phyloP scores from a whole-genome alignment of 2,329 filamentous ascomycete species.

The Aciculosporium take region DNA sequence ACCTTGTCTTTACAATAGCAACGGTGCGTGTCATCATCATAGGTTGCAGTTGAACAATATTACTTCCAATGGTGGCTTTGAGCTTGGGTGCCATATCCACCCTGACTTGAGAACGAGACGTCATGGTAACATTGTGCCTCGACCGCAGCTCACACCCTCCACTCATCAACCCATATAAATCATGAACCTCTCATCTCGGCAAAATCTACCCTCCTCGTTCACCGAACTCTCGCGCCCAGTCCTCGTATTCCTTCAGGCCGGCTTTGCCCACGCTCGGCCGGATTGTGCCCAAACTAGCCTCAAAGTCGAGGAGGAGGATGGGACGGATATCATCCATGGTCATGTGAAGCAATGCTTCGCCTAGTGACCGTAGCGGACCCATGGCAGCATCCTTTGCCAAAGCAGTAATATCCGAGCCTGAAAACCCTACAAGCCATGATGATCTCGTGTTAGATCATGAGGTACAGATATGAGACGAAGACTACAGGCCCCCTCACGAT shows the following conservation, averaged over 20 bases:
- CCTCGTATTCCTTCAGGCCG: constrained; percentile 78
- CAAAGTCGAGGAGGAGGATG: constrained; percentile 71
- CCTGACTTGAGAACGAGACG: too few relatives aligned
- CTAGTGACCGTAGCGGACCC: constrained; percentile 81
- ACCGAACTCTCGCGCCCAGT: constrained; percentile 88
- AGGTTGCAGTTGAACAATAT: background rate
- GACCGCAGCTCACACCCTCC: background rate
- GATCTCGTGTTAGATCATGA: constrained; percentile 6
- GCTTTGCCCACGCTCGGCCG: constrained; percentile 77
- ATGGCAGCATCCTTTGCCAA: constrained; percentile 96
- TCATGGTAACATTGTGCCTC: too few relatives aligned
- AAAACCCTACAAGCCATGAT: constrained; percentile 54
- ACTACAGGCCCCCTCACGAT: background rate
- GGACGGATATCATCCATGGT: constrained; percentile 88
- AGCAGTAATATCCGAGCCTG: constrained; percentile 90
- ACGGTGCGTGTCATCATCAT: background rate
- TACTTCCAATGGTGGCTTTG: background rate
- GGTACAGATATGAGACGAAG: background rate
- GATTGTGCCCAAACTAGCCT: constrained; percentile 70
- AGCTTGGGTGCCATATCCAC: too few relatives aligned
- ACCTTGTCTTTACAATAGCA: background rate
- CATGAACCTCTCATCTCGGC: background rate
- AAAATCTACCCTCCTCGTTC: constrained; percentile 59
- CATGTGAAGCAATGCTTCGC: constrained; percentile 79
- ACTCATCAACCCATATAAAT: background rate